Evolutionary conservation across 129 eudicot genomes (phyloP).

Genomic region (Helianthus annuus): HanXRQr2.0-SUNRISE NC_035436.2:182159555-182160054

Average conservation of each 20-base stretch:
- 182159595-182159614: slow-evolving; percentile 79
- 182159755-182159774: slow-evolving; percentile 66
- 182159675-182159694: slow-evolving; percentile 57
- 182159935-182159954: slow-evolving; percentile 55
- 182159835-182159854: slow-evolving; percentile 61
- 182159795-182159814: slow-evolving; percentile 39
- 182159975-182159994: slow-evolving; percentile 67
- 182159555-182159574: slow-evolving; percentile 56
- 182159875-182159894: slow-evolving; percentile 41
- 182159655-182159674: slow-evolving; percentile 63
- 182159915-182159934: slow-evolving; percentile 72
- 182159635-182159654: slow-evolving; percentile 51
- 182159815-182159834: slow-evolving; percentile 51
- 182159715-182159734: slow-evolving; percentile 40
- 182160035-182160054: slow-evolving; percentile 18
- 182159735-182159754: slow-evolving; percentile 36
- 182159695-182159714: slow-evolving; percentile 57
- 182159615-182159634: slow-evolving; percentile 73
- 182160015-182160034: slow-evolving; percentile 34
- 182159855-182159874: slow-evolving; percentile 70
- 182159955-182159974: slow-evolving; percentile 35
- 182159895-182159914: slow-evolving; percentile 68
- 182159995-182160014: slow-evolving; percentile 45
- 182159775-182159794: slow-evolving; percentile 64
- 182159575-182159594: slow-evolving; percentile 55